Percentiles rank a stretch among this genome's conserved stretches.
Evolutionary conservation across 805 yeast genomes (phyloP).

Genomic region (Lipomyces japonicus): DNA sequence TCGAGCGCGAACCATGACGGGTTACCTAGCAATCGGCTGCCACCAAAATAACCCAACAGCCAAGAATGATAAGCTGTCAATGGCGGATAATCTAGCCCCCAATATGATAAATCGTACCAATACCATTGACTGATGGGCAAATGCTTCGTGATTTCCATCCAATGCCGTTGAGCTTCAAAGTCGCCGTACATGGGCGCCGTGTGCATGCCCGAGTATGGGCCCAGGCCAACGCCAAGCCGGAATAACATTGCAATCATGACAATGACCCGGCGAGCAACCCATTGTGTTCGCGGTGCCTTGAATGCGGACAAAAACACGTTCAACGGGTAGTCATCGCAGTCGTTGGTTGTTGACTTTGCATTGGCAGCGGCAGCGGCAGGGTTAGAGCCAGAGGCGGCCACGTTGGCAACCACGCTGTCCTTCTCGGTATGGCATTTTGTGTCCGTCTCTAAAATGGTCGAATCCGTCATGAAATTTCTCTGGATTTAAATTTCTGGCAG

Average conservation of each 20-base stretch:
- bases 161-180: slow-evolving; percentile 96
- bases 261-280: slow-evolving; percentile 76
- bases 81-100: slow-evolving; percentile 98
- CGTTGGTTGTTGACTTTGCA: background rate
- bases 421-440: too few species aligned
- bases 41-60: slow-evolving; percentile 50
- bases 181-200: slow-evolving; percentile 81
- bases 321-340: slow-evolving; percentile 54
- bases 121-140: slow-evolving; percentile 80
- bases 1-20: slow-evolving; percentile 73
- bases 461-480: too few species aligned
- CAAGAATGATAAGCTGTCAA: slow-evolving; percentile 91
- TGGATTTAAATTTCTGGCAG: too few species aligned
- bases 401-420: too few species aligned
- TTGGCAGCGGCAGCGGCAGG: background rate
- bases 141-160: slow-evolving; percentile 87
- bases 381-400: background rate
- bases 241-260: slow-evolving; percentile 68
- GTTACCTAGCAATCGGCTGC: slow-evolving; percentile 59
- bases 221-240: slow-evolving; percentile 82
- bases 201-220: slow-evolving; percentile 73
- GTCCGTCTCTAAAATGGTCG: too few species aligned
- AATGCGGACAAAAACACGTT: slow-evolving; percentile 76
- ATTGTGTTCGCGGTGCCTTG: slow-evolving; percentile 77
- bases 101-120: slow-evolving; percentile 79